These are phyloP conservation scores for Solanum chiquidenum DNA, from an alignment of 257 asterid genomes.

Conservation along the genomic window DNA sequence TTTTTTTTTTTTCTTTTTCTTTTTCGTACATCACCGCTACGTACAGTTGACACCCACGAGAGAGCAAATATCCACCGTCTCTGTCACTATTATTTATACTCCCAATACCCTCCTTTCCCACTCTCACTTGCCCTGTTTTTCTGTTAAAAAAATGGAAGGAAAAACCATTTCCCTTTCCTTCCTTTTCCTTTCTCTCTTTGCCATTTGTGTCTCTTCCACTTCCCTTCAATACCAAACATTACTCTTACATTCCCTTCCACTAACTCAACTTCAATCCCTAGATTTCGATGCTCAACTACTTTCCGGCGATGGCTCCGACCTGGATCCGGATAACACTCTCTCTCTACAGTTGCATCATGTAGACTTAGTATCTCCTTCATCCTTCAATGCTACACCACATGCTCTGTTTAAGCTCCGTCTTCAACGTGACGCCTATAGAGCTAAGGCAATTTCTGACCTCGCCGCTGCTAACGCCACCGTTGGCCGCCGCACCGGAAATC, in stretches of 20 bases:
- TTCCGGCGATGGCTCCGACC: not conserved
- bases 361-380: conserved; percentile 34
- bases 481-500: not conserved
- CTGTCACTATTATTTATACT: not conserved
- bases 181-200: not conserved
- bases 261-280: conserved; percentile 36
- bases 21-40: not conserved
- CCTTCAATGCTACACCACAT: conserved; percentile 35
- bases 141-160: not conserved
- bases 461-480: conserved; percentile 9
- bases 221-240: conserved; percentile 30
- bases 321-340: conserved; percentile 10
- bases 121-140: not conserved
- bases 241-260: conserved; percentile 41
- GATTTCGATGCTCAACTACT: not conserved
- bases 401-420: conserved; percentile 61
- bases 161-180: not conserved
- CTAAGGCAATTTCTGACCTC: conserved; percentile 12
- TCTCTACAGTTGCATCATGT: conserved; percentile 51
- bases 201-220: conserved; percentile 8
- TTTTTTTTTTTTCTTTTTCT: not conserved
- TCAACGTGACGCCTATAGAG: conserved; percentile 56
- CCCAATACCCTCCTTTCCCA: not conserved
- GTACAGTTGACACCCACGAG: not conserved
- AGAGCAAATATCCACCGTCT: not conserved